These are phyloP conservation scores for Rhodotorula sp. DNA, from an alignment of 1,284 basidiomycete genomes.

Conservation along the genomic window DNA sequence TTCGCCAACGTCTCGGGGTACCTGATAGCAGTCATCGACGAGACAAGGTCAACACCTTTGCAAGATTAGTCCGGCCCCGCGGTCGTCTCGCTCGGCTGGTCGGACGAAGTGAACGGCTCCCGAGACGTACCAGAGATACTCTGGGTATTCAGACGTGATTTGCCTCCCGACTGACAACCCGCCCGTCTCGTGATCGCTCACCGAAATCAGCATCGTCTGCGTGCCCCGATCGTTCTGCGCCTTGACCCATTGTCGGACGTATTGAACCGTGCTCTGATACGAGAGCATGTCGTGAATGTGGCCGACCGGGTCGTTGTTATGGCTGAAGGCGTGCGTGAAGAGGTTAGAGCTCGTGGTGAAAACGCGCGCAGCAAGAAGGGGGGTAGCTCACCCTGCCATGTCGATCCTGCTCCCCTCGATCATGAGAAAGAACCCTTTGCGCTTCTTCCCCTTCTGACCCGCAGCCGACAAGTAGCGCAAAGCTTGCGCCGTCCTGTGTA, in stretches of 20 bases:
- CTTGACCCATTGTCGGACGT: slow-evolving; percentile 47
- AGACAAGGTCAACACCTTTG: no score
- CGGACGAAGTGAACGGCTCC: background rate
- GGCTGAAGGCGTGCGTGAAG: slow-evolving; percentile 11
- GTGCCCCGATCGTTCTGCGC: slow-evolving; percentile 44
- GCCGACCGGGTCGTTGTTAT: slow-evolving; percentile 46
- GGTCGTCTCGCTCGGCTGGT: background rate
- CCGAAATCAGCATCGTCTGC: slow-evolving; percentile 48
- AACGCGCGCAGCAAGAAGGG: background rate
- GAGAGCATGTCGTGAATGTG: slow-evolving; percentile 50
- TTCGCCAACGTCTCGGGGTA: slow-evolving; percentile 49
- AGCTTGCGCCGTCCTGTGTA: slow-evolving; percentile 36
- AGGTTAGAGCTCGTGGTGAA: background rate
- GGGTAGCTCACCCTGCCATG: slow-evolving; percentile 40
- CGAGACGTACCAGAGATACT: slow-evolving; percentile 35
- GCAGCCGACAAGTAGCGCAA: slow-evolving; percentile 37
- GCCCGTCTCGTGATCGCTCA: slow-evolving; percentile 52
- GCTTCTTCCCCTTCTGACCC: slow-evolving; percentile 24
- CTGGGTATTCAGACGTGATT: slow-evolving; percentile 46
- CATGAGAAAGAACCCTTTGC: slow-evolving; percentile 46
- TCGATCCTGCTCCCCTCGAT: slow-evolving; percentile 48
- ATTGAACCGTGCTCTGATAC: slow-evolving; percentile 48
- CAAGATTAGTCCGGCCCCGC: background rate
- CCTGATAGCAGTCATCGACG: slow-evolving; percentile 28
- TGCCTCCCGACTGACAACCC: slow-evolving; percentile 50